Conservation (phyloP, 208 protist genomes). For the Crithidia fasciculata region DNA sequence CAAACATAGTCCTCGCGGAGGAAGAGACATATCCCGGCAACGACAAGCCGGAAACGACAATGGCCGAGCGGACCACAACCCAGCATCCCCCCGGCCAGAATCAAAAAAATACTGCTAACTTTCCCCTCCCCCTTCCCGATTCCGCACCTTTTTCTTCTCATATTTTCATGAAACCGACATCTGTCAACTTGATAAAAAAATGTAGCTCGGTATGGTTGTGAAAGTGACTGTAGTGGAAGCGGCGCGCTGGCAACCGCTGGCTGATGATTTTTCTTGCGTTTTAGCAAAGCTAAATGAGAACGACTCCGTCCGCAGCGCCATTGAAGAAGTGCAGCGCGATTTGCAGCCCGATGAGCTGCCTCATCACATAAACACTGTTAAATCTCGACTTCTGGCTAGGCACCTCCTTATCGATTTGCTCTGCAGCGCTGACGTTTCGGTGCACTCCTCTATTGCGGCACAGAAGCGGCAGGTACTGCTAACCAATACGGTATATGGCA, state of each 20-base stretch:
- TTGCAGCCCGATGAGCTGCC: background rate
- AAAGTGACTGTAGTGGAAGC: slow-evolving; percentile 11
- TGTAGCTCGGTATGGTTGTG: background rate
- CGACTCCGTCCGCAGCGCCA: slow-evolving; percentile 18
- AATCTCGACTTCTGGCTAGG: slow-evolving; percentile 23
- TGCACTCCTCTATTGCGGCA: no score
- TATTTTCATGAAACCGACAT: background rate
- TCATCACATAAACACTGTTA: background rate
- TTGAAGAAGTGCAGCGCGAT: slow-evolving; percentile 14
- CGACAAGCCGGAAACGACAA: no score
- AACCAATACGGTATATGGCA: slow-evolving; percentile 7
- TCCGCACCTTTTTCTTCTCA: background rate
- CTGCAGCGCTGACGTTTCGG: background rate
- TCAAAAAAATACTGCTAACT: background rate
- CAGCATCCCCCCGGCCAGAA: no score
- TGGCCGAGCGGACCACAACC: no score
- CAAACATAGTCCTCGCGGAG: no score
- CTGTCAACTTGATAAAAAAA: background rate
- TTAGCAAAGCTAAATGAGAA: slow-evolving; percentile 1
- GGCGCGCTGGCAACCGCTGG: slow-evolving; percentile 8
- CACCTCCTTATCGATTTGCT: slow-evolving; percentile 16
- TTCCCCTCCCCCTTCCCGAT: background rate
- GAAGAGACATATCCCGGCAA: no score
- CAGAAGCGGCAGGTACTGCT: slow-evolving; percentile 11
- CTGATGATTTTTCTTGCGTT: background rate